Evolutionary conservation across 768 basidiomycete species (phyloP), one percentile per base, ranked within the genome.

Genomic region (Tricholoma furcatifolium): DNA sequence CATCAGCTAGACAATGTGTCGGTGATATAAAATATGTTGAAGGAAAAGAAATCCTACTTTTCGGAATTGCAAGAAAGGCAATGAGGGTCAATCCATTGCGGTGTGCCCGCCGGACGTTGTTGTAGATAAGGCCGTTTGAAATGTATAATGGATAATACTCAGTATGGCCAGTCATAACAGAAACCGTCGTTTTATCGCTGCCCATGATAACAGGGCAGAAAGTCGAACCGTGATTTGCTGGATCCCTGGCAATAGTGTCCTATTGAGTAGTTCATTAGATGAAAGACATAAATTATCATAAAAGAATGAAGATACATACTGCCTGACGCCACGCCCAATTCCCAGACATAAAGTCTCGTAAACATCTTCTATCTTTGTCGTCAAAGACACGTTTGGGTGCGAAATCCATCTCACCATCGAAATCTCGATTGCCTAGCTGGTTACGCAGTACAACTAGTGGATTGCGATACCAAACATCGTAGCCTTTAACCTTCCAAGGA

Each of bases 311-410:
- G 21, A 9, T 20, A 66, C 65, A 6, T 61, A 75, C 74, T 4
- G 67, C 69, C 43, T 79, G 74, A 6, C 59, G 47, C 73, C 72
- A 78, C 3, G 70, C 70, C 60, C 65, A 77, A 31, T 72, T 61
- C 3, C 70, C 76, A 0, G 73, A 74, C 70, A 77, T 74, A 15
- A 78, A 57, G 59, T 77, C 62, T 3, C 32, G 36, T 47, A 58
- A 74, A 4, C 56, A 62, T 0, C 67, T 55, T 17, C 65, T 59
- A 0, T 63, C 67, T 40, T 61, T 46, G 38, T 10, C 63, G 64
- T n/a, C n/a, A n/a, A 23, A 67, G 10, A n/a, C 64, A 10, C 60
- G 53, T 39, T 67, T 67, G 0, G 73, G 71, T 14, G 63, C 59
- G 32, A 58, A 65, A 50, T 76, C 72, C 6, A 72, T 66, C 20